A percentile compares a stretch with the other conserved stretches of the same genome.
Evolutionary conservation across 2,329 filamentous ascomycete genomes (phyloP).

Genomic region (Ceratocystis smalleyi): DNA sequence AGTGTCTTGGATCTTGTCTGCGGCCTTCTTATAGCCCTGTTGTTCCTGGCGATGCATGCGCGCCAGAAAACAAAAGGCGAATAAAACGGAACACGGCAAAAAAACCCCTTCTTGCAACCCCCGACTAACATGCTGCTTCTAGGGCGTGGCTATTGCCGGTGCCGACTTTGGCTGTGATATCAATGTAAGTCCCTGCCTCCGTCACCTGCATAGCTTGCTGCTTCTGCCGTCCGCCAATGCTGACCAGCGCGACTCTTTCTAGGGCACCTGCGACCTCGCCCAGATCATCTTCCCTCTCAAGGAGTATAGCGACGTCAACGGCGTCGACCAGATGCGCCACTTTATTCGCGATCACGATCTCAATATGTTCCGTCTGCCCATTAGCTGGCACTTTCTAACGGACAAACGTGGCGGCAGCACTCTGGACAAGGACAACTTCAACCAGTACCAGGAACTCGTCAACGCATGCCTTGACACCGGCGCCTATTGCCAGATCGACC

Average conservation of each 20-base stretch:
- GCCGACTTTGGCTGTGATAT: conserved; percentile 31
- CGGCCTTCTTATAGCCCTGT: neutral
- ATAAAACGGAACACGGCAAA: neutral
- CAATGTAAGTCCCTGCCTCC: conserved; percentile 23
- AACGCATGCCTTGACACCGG: conserved; percentile 41
- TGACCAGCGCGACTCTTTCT: neutral
- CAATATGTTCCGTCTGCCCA: conserved; percentile 40
- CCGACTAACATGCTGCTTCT: neutral
- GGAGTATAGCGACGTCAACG: conserved; percentile 23
- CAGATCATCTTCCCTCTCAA: conserved; percentile 24
- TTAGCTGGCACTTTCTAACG: conserved; percentile 43
- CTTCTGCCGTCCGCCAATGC: neutral
- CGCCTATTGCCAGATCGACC: conserved; percentile 43
- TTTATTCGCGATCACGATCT: conserved; percentile 36
- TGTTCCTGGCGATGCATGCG: neutral
- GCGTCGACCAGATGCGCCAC: conserved; percentile 40
- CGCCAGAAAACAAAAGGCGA: neutral
- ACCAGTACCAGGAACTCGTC: conserved; percentile 39
- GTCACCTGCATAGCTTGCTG: neutral
- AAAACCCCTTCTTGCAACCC: neutral
- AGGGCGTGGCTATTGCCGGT: conserved; percentile 28
- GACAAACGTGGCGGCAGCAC: conserved; percentile 35
- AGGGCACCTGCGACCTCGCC: conserved; percentile 24
- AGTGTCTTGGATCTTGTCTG: neutral
- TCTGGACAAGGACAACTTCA: conserved; percentile 34